Evolutionary conservation across 164 flowering plant genomes (phyloP), one percentile per base, ranked within the genome.

Genomic region (Stephania cephalantha): DNA sequence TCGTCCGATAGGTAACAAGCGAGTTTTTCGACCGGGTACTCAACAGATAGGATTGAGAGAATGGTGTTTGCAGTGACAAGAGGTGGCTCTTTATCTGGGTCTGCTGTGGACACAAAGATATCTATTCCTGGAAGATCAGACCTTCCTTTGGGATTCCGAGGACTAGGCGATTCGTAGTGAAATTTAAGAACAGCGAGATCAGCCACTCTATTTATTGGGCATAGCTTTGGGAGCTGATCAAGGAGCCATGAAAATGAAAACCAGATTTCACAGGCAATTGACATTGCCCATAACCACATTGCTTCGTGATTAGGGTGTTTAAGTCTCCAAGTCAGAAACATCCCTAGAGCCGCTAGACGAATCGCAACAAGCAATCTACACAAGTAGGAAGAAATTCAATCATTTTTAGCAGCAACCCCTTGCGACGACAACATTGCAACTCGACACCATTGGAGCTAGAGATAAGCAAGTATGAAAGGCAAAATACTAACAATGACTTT

Each of bases 41-140:
- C 94, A 55, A 88, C 93, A 5, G 97, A 96, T 7, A 94, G 87
- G 78, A 94, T 91, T 0, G 97, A 94, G 0, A 94, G 90, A 71
- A 94, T 87, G 25, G 97, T 94, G 80, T 94, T 92, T n/a, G 98
- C 89, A 0, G 97, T 92, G 71, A 94, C 98, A 44, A 94, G 89
- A 6, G 98, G 97, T 12, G 98, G 96, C 72, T 94, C 98, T 69
- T 94, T 94, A 17, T 94, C 97, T 9, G 97, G 86, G 81, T 92
- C 97, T 17, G 93, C 97, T 9, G 97, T 94, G 35, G 97, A 94
- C 13, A 94, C 98, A 79, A 91, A 94, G 1, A 92, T 85, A 76
- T 94, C 97, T 22, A 94, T 88, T 1, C 96, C 97, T 0, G 97
- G 97, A 68, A 94, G 93, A 70, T 94, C 98, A 45, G 98, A 91